phyloP scores from a whole-genome alignment of 2,329 filamentous ascomycete species.

The Chrysoporthe austroafricana region DNA sequence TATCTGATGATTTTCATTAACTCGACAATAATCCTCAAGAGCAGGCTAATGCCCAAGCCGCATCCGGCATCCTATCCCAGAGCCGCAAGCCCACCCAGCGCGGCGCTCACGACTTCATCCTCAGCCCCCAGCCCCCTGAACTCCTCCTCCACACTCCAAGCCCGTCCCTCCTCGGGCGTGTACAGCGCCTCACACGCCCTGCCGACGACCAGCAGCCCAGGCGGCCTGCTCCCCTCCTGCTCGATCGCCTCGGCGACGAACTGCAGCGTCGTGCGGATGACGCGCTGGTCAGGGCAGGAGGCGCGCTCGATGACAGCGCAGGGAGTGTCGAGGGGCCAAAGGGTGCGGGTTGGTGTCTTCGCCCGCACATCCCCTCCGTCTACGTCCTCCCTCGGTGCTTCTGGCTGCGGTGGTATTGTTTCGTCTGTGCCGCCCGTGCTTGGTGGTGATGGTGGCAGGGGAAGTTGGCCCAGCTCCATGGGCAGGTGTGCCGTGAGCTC shows the following conservation, averaged over 20 bases:
- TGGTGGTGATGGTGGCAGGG: conserved; percentile 13
- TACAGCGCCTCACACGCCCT: conserved; percentile 79
- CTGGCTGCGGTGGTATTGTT: background rate
- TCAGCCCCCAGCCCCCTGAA: conserved; percentile 72
- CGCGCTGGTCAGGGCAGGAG: conserved; percentile 90
- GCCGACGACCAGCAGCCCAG: conserved; percentile 85
- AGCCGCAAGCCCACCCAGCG: conserved; percentile 9
- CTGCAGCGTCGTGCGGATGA: conserved; percentile 84
- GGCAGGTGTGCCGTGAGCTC: conserved; percentile 62
- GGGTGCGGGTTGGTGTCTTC: conserved; percentile 34
- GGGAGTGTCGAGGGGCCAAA: conserved; percentile 79
- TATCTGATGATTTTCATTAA: no score
- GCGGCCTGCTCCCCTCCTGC: conserved; percentile 84
- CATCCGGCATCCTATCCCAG: background rate
- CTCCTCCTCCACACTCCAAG: conserved; percentile 87
- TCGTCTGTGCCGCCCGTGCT: background rate
- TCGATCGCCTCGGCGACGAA: conserved; percentile 83
- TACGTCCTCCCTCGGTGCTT: background rate
- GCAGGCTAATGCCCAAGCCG: background rate
- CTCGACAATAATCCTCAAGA: no score
- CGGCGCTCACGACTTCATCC: conserved; percentile 23
- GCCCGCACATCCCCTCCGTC: background rate
- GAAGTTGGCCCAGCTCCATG: conserved; percentile 34
- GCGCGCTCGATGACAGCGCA: conserved; percentile 94
- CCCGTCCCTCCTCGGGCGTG: conserved; percentile 57